Base-by-base conservation (phyloP, 2,329 filamentous ascomycete species). In the Fusarium miscanthi region DNA sequence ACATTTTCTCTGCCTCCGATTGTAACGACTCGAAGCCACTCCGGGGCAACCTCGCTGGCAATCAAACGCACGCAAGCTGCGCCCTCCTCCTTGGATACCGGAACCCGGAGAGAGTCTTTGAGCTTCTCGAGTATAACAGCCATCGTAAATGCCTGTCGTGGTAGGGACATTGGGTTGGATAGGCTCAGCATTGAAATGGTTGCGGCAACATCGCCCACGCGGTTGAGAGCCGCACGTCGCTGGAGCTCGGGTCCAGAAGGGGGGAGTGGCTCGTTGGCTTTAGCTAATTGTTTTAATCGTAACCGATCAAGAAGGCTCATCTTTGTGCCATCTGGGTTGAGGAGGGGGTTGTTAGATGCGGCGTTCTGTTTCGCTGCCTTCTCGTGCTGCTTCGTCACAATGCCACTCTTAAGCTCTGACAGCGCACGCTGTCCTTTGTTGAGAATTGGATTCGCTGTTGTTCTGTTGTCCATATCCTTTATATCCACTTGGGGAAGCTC, bases 271-370 rank as follows among this genome's bases (percentile, higher is more conserved):
- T 91, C 93, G 54, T 82, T 84, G 13, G 84, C 80, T 74, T 87
- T 87, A 79, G 88, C 85, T 73, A 87, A 81, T 74, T 93, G 89
- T 83, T 95, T 95, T 60, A 87, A 85, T 70, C 92, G 91, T 71
- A 97, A 88, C 53, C 93, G 91, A 80, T 95, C 93, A 63, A 96
- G 86, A 30, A 97, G 88, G 59, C 89, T 89, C 84, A 92, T 90
- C 82, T 90, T 85, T 49, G 81, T 80, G 46, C 83, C 85, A 54
- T 85, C 84, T 3, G 83, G 69, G 66, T 86, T 87, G 41, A 82
- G 72, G 61, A 81, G 73, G 0, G 80, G 73, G 46, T 76, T 76
- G 59, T 76, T 76, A 66, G 76, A 52, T 68, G 80, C 76, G 19
- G 79, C 72, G 31, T 81, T 80, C 58, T 79, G 74, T 67, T 82